These are phyloP conservation scores for Letharia lupina DNA, from an alignment of 495 filamentous ascomycete species.

Conservation along the genomic window DNA sequence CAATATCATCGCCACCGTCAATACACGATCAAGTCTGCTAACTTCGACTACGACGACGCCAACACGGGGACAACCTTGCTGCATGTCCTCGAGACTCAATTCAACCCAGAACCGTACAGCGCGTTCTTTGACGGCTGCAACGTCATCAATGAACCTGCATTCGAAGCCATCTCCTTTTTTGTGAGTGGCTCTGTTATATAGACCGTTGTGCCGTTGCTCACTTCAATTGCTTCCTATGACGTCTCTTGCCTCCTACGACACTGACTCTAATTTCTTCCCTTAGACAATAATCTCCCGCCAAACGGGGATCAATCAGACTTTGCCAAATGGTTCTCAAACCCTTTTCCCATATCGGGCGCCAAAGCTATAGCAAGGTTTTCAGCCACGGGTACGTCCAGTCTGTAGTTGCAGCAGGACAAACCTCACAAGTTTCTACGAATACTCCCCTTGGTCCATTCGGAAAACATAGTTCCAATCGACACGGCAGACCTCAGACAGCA, in stretches of 20 bases:
- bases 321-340: conserved; percentile 77
- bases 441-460: conserved; percentile 48
- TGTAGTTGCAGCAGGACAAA: conserved; percentile 88
- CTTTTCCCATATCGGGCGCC: conserved; percentile 87
- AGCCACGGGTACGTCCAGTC: conserved; percentile 97
- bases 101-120: background rate
- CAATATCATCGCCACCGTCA: background rate
- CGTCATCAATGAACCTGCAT: conserved; percentile 66
- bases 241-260: conserved; percentile 2
- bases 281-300: conserved; percentile 7
- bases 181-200: background rate
- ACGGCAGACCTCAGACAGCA: conserved; percentile 50
- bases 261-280: background rate
- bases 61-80: background rate
- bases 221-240: background rate
- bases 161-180: conserved; percentile 8
- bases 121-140: conserved; percentile 53
- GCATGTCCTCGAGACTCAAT: conserved; percentile 8
- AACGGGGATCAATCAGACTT: conserved; percentile 28
- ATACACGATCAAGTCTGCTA: background rate
- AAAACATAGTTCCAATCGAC: conserved; percentile 44
- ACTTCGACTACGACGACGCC: background rate
- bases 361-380: conserved; percentile 90
- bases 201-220: background rate
- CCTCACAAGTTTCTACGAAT: conserved; percentile 71